Evolutionary conservation across 1,284 basidiomycete genomes (phyloP).

Genomic region (Mycena sp.): DNA sequence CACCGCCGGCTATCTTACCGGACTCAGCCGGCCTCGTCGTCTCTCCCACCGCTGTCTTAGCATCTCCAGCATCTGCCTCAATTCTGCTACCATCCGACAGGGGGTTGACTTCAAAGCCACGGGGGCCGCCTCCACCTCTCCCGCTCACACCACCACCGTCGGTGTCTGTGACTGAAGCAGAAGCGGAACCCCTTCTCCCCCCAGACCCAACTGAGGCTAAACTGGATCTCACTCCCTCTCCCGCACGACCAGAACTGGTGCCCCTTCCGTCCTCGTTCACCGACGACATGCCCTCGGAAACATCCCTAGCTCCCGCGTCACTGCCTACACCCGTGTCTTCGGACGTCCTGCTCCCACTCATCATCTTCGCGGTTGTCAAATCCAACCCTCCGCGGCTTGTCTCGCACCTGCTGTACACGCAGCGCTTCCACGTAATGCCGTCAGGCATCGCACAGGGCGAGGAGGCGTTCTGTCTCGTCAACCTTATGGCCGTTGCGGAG

Average conservation of each 20-base stretch:
- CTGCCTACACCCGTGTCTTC: constrained; percentile 60
- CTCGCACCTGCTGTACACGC: constrained; percentile 87
- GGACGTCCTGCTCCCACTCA: constrained; percentile 86
- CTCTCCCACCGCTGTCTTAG: constrained; percentile 7
- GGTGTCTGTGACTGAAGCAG: neutral
- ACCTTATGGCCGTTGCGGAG: constrained; percentile 92
- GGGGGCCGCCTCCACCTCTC: constrained; percentile 6
- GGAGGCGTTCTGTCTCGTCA: constrained; percentile 92
- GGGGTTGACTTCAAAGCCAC: neutral
- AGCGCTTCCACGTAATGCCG: constrained; percentile 84
- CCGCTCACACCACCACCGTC: constrained; percentile 19
- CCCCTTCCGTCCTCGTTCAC: constrained; percentile 22
- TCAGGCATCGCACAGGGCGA: constrained; percentile 71
- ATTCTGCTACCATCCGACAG: neutral
- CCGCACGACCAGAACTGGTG: constrained; percentile 16
- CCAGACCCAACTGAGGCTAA: too few species aligned
- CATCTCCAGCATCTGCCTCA: neutral
- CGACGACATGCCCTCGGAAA: too few species aligned
- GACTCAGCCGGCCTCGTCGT: constrained; percentile 15
- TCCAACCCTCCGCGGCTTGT: constrained; percentile 87
- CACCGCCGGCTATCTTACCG: constrained; percentile 18
- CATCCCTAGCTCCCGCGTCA: too few species aligned
- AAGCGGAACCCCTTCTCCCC: too few species aligned
- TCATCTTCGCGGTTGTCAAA: constrained; percentile 93
- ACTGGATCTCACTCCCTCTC: too few species aligned